Conservation (phyloP, 2,329 filamentous ascomycete genomes). For the Pseudogymnoascus sp. region DNA sequence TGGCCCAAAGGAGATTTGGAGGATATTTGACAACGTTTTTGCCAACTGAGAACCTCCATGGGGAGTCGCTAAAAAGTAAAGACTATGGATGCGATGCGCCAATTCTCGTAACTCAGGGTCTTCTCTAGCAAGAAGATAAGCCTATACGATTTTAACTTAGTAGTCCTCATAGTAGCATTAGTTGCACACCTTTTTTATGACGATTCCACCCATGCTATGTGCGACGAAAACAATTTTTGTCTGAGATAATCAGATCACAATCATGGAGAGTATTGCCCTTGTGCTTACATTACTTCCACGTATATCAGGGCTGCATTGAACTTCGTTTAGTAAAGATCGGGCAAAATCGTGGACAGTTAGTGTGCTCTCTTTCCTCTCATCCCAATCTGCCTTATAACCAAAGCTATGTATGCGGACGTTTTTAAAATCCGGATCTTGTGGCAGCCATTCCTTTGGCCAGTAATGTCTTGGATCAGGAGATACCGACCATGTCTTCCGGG, state of each 20-base stretch:
- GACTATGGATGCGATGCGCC: slow-evolving; percentile 20
- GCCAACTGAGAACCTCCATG: slow-evolving; percentile 27
- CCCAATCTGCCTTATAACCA: slow-evolving; percentile 30
- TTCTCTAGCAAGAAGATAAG: slow-evolving; percentile 21
- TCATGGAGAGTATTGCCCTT: background rate
- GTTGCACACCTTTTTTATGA: slow-evolving; percentile 26
- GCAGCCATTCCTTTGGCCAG: too few species aligned
- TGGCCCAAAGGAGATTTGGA: background rate
- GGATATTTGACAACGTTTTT: background rate
- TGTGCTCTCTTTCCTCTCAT: slow-evolving; percentile 4
- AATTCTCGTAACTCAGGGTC: slow-evolving; percentile 9
- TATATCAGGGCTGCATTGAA: slow-evolving; percentile 21
- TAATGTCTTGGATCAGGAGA: too few species aligned
- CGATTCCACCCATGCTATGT: slow-evolving; percentile 31
- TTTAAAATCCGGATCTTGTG: slow-evolving; percentile 23
- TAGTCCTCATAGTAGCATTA: background rate
- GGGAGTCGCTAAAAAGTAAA: slow-evolving; percentile 28
- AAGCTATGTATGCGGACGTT: slow-evolving; percentile 26
- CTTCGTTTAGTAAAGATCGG: slow-evolving; percentile 24
- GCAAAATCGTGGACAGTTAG: slow-evolving; percentile 29
- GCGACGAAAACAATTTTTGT: slow-evolving; percentile 25
- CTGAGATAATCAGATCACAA: background rate
- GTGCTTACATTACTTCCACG: slow-evolving; percentile 12
- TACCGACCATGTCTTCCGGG: too few species aligned
- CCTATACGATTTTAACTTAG: background rate